phyloP scores from a whole-genome alignment of 2,329 filamentous ascomycete genomes.

The Fusarium vanettenii region DNA sequence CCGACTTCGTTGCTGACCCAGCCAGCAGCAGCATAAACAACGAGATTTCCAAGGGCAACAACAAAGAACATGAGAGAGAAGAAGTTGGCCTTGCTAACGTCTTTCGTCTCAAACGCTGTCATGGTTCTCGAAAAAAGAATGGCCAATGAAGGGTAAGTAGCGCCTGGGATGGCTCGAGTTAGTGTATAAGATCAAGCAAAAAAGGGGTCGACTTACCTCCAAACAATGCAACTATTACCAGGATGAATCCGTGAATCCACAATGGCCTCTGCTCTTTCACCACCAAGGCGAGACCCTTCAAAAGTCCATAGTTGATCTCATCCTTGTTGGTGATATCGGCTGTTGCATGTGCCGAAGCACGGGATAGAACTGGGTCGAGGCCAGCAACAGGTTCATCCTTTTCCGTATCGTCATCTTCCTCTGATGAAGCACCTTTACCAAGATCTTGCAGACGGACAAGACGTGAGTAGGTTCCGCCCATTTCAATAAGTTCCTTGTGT shows the following conservation, averaged over 20 bases:
- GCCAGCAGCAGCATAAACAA: conserved; percentile 55
- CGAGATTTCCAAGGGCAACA: conserved; percentile 58
- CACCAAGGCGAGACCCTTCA: conserved; percentile 46
- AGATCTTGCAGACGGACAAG: conserved; percentile 61
- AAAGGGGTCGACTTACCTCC: conserved; percentile 40
- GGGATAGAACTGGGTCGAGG: conserved; percentile 36
- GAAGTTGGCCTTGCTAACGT: conserved; percentile 58
- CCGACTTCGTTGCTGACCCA: conserved; percentile 52
- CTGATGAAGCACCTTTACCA: conserved; percentile 27
- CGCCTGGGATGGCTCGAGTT: conserved; percentile 40
- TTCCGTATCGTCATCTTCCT: conserved; percentile 34
- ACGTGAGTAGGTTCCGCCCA: conserved; percentile 60
- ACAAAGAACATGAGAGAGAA: conserved; percentile 68
- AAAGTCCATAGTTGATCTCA: conserved; percentile 39
- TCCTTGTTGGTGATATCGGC: conserved; percentile 13
- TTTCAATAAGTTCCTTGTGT: conserved; percentile 66
- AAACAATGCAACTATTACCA: conserved; percentile 38
- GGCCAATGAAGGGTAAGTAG: conserved; percentile 54
- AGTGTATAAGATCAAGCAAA: background rate
- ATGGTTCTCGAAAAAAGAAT: conserved; percentile 55
- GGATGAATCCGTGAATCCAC: conserved; percentile 37
- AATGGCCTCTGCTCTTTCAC: conserved; percentile 46
- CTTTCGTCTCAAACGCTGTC: conserved; percentile 49
- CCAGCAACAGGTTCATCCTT: conserved; percentile 54
- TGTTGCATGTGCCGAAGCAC: conserved; percentile 37